Evolutionary conservation across 257 asterid species (phyloP).

Genomic region (Solanum lycopersicoides): DNA sequence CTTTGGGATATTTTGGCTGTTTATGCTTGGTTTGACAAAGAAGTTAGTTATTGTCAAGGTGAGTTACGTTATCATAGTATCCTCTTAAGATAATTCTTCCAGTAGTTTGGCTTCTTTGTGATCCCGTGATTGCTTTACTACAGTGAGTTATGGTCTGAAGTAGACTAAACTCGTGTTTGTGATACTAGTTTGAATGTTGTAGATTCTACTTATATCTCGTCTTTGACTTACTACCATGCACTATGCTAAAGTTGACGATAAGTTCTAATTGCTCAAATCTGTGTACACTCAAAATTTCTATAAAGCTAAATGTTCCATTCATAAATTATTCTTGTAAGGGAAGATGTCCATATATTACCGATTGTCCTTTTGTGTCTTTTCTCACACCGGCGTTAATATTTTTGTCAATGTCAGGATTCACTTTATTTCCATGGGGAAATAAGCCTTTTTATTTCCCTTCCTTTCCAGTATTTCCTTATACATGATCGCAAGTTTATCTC

Average conservation of each 20-base stretch:
- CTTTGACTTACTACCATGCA: background rate
- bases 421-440: background rate
- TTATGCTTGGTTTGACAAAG: slow-evolving; percentile 81
- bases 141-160: background rate
- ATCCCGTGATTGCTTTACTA: background rate
- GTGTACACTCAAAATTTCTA: background rate
- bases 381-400: background rate
- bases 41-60: slow-evolving; percentile 95
- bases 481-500: background rate
- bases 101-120: background rate
- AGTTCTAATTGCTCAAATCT: background rate
- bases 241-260: background rate
- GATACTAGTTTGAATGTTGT: background rate
- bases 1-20: slow-evolving; percentile 89
- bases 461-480: background rate
- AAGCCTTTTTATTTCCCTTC: background rate
- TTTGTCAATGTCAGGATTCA: background rate
- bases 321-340: background rate
- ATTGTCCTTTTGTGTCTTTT: background rate
- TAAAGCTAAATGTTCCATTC: background rate
- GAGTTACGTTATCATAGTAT: slow-evolving; percentile 1
- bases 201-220: background rate
- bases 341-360: background rate
- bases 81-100: background rate
- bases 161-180: background rate